Evolutionary conservation across 2,329 filamentous ascomycete species (phyloP), one percentile per base, ranked within the genome.

Genomic region (Fusarium praegraminearum): DNA sequence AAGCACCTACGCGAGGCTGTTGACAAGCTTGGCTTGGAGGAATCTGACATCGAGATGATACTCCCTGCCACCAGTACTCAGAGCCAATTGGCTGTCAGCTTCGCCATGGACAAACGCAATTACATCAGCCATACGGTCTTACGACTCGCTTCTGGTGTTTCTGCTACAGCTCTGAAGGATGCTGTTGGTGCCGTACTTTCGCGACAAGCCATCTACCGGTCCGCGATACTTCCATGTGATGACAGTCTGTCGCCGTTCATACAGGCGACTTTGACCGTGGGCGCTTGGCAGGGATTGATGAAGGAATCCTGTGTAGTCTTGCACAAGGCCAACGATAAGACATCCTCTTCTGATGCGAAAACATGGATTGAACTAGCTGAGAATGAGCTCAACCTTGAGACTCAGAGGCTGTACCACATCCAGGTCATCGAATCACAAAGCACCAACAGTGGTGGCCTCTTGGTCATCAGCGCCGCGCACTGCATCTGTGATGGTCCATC

Each of bases 401-500:
- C 26, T 3, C 59, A 68, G 1, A 35, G 3, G 2, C 12, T 69
- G 1, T 52, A 60, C 5, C 45, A 52, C 1, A n/a, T 60, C 0
- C 65, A 68, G 4, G 12, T 68, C 1, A 32, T 68, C 11, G 40
- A 69, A 7, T 16, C 40, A 0, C 18, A 36, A 2, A 16, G 35
- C 7, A 4, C 20, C 3, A 12, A 13, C 3, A 28, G 2, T 6
- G n/a, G 40, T 9, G 35, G 44, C 0, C n/a, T 68, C 3, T 7
- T 68, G 24, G 15, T 55, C 35, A 26, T 69, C 15, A 68, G 65
- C 2, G 26, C 43, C 5, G 65, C 65, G 0, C 65, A 68, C 5
- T 69, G 65, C 5, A 55, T 68, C 8, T 69, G 65, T 1, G 65
- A 68, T 7, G 65, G 65, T 0, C 46, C 65, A 1, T 68, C 65